These are phyloP conservation scores for Capronia americana DNA, from an alignment of 2,329 filamentous ascomycete genomes.

Conservation along the genomic window DNA sequence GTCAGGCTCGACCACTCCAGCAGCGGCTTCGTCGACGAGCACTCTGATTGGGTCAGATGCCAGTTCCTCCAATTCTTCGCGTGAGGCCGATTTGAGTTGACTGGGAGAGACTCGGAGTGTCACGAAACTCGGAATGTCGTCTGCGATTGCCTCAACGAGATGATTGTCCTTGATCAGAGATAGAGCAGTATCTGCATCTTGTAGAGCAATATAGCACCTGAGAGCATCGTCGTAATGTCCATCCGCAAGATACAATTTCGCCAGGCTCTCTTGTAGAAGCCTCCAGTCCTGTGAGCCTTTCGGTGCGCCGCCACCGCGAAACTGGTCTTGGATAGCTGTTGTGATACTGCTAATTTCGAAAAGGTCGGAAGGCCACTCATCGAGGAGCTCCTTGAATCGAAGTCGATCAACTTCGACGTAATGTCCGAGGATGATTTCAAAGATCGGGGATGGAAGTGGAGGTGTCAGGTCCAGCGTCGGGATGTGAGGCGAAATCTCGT, in stretches of 20 bases:
- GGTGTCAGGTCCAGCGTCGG: slow-evolving; percentile 78
- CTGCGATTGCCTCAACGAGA: slow-evolving; percentile 84
- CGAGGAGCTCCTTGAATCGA: slow-evolving; percentile 77
- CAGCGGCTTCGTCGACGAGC: slow-evolving; percentile 87
- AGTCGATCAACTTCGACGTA: slow-evolving; percentile 81
- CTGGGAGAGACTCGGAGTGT: slow-evolving; percentile 80
- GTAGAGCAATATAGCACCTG: slow-evolving; percentile 84
- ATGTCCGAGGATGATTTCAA: slow-evolving; percentile 86
- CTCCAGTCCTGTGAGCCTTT: slow-evolving; percentile 87
- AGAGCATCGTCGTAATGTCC: slow-evolving; percentile 84
- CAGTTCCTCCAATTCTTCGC: slow-evolving; percentile 75
- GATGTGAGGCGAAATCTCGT: slow-evolving; percentile 86
- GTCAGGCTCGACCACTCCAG: slow-evolving; percentile 79
- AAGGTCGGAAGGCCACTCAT: slow-evolving; percentile 81
- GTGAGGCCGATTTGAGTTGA: slow-evolving; percentile 68
- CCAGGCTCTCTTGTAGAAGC: slow-evolving; percentile 84
- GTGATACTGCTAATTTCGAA: slow-evolving; percentile 81
- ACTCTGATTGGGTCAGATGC: slow-evolving; percentile 84
- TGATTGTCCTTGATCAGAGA: slow-evolving; percentile 84
- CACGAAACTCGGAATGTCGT: slow-evolving; percentile 90
- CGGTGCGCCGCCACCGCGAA: slow-evolving; percentile 71
- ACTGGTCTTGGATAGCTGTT: slow-evolving; percentile 78
- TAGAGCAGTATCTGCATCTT: slow-evolving; percentile 91
- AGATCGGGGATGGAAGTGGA: slow-evolving; percentile 79
- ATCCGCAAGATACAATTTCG: slow-evolving; percentile 80